Base-by-base conservation (phyloP, 208 protist species). In the Crithidia mellificae region DNA sequence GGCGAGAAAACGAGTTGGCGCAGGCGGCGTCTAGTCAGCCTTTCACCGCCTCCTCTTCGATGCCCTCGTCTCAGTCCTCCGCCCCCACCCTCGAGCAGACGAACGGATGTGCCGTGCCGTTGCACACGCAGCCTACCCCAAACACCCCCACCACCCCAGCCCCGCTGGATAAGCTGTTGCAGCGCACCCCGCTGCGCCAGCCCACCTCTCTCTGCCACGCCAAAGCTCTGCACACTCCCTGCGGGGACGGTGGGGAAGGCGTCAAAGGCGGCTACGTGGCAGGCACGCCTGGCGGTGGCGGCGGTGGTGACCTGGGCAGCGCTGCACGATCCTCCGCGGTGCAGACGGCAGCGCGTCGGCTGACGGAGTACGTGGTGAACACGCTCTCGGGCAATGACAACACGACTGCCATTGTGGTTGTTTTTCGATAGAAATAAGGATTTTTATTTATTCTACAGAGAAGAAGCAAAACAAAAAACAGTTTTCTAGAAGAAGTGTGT, bases 291-390 rank as follows among this genome's bases (percentile, higher is more conserved):
- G 27, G 43, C 52, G 49, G 22, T 47, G 58, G 24, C 24, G 38
- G 34, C 12, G 62, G 38, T 41, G 11, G 20, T 17, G 19, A 8
- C 2, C 34, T 12, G 19, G 54, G 54, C 44, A 51, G 54, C 15
- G 32, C 25, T 6, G 25, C 50, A 2, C 36, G 34, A 6, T 51
- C 50, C 11, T 68, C 44, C 20, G 50, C 54, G 29, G 63, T 78
- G 71, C 63, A 68, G 63, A 14, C 56, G 20, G 69, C 70, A 2
- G 67, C 75, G 24, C 57, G 57, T 9, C 64, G 34, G 6, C 74
- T 90, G 36, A 74, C 76, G 6, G 66, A 85, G 50, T 65, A 87
- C 46, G 84, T 78, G 5, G 53, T 90, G 43, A 54, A 83, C 54
- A 49, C 54, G 4, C 57, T 76, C 19, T 61, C 53, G 6, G 74